Evolutionary conservation across 371 early-diverging fungal species (phyloP).

Genomic region (Basidiobolus meristosporus): DNA sequence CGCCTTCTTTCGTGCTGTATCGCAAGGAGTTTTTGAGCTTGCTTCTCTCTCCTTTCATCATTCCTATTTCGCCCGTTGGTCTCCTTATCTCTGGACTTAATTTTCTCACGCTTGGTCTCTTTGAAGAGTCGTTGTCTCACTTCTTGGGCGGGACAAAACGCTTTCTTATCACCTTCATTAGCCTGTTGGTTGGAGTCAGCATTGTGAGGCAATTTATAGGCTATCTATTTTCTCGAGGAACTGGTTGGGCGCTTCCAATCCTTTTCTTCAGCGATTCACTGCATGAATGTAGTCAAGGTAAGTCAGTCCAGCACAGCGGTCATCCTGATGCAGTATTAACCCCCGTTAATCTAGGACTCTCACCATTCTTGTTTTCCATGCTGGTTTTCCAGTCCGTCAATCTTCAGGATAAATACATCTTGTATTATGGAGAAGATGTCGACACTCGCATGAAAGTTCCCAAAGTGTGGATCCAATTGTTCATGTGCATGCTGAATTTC

Average conservation of each 20-base stretch:
- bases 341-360: conserved; percentile 17
- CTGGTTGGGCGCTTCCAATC: conserved; percentile 28
- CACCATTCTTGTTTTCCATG: conserved; percentile 30
- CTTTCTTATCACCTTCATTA: conserved; percentile 12
- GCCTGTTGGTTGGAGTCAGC: conserved; percentile 10
- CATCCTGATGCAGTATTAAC: too few species aligned
- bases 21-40: conserved; percentile 16
- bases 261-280: conserved; percentile 34
- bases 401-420: conserved; percentile 23
- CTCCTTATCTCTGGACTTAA: conserved; percentile 17
- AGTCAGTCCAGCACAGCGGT: too few species aligned
- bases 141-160: conserved; percentile 20
- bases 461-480: conserved; percentile 19
- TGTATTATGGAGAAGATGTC: conserved; percentile 10
- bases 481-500: conserved; percentile 27
- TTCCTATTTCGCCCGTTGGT: conserved; percentile 6
- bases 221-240: conserved; percentile 25
- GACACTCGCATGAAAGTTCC: conserved; percentile 12
- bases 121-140: conserved; percentile 21
- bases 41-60: conserved; percentile 18
- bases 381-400: conserved; percentile 29
- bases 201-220: conserved; percentile 20
- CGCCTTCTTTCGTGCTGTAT: conserved; percentile 21
- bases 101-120: conserved; percentile 21
- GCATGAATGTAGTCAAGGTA: conserved; percentile 41